These are phyloP conservation scores for Boletus subcaerulescens DNA, from an alignment of 768 basidiomycete genomes.

Conservation along the genomic window DNA sequence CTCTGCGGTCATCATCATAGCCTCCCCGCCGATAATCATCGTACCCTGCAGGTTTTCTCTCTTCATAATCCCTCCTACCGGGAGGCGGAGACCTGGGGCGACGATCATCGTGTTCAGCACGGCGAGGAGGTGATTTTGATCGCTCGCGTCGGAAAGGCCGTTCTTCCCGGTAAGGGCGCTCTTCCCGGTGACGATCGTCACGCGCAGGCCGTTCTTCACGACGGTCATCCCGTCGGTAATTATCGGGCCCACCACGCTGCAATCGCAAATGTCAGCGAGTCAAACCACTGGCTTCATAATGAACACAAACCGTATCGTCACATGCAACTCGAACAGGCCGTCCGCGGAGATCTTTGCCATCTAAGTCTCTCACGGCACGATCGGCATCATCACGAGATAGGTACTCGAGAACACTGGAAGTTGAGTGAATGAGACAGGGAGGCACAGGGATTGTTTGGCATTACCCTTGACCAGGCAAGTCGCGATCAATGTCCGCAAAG, in stretches of 20 bases:
- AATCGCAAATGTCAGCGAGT: not conserved
- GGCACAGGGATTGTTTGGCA: slow-evolving; percentile 21
- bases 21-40: slow-evolving; percentile 85
- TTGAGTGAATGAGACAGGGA: slow-evolving; percentile 6
- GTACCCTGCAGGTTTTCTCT: slow-evolving; percentile 89
- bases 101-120: slow-evolving; percentile 71
- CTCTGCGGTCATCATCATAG: slow-evolving; percentile 76
- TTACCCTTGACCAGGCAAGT: slow-evolving; percentile 83
- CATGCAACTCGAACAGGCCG: slow-evolving; percentile 69
- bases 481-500: slow-evolving; percentile 93
- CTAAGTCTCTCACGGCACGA: slow-evolving; percentile 84
- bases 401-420: slow-evolving; percentile 82
- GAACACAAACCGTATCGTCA: slow-evolving; percentile 54
- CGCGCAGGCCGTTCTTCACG: slow-evolving; percentile 54
- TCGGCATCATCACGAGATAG: slow-evolving; percentile 87
- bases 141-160: slow-evolving; percentile 67
- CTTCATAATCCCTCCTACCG: slow-evolving; percentile 76
- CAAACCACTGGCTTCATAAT: slow-evolving; percentile 1
- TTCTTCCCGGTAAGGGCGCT: slow-evolving; percentile 52
- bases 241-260: slow-evolving; percentile 66
- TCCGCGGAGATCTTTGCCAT: slow-evolving; percentile 86
- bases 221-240: slow-evolving; percentile 74
- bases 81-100: slow-evolving; percentile 76
- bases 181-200: slow-evolving; percentile 59
- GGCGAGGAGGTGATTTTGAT: slow-evolving; percentile 78